Conservation (phyloP, 768 basidiomycete species). For the Russula lepida region DNA sequence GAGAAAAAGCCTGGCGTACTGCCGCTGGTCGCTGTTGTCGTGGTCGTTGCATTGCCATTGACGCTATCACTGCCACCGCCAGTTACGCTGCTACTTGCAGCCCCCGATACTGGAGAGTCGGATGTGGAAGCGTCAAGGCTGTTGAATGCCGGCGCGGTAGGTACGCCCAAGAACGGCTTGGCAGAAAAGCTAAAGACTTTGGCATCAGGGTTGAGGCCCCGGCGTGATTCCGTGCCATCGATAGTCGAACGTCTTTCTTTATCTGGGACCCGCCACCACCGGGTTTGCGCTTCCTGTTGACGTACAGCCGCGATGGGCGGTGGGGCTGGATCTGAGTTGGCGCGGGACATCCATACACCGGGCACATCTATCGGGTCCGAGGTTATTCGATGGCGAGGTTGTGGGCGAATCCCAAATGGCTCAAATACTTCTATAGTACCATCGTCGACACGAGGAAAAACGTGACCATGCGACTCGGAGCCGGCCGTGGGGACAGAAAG, state of each 20-base stretch:
- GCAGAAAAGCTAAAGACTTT: conserved; percentile 64
- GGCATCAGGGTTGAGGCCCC: conserved; percentile 76
- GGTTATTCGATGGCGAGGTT: conserved; percentile 23
- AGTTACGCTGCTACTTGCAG: neutral
- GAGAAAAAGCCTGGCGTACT: conserved; percentile 26
- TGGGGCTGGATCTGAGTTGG: conserved; percentile 23
- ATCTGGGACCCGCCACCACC: conserved; percentile 9
- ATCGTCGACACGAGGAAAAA: conserved; percentile 22
- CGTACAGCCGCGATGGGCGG: conserved; percentile 15
- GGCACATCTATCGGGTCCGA: conserved; percentile 24
- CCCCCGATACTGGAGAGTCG: neutral
- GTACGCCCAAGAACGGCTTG: conserved; percentile 19
- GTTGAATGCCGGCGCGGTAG: conserved; percentile 20
- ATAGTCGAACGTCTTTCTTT: conserved; percentile 17
- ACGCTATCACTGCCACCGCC: neutral
- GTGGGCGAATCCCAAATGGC: conserved; percentile 39
- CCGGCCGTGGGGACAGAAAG: conserved; percentile 18
- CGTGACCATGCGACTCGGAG: conserved; percentile 15
- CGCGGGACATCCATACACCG: conserved; percentile 18
- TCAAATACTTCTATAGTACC: conserved; percentile 34
- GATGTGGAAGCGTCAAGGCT: conserved; percentile 18
- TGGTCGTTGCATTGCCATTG: neutral
- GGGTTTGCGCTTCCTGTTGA: conserved; percentile 12
- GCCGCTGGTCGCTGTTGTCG: neutral
- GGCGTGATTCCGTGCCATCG: conserved; percentile 38